These are phyloP conservation scores for Hymenoscyphus fructigenus DNA, from an alignment of 2,329 filamentous ascomycete species.

Conservation along the genomic window DNA sequence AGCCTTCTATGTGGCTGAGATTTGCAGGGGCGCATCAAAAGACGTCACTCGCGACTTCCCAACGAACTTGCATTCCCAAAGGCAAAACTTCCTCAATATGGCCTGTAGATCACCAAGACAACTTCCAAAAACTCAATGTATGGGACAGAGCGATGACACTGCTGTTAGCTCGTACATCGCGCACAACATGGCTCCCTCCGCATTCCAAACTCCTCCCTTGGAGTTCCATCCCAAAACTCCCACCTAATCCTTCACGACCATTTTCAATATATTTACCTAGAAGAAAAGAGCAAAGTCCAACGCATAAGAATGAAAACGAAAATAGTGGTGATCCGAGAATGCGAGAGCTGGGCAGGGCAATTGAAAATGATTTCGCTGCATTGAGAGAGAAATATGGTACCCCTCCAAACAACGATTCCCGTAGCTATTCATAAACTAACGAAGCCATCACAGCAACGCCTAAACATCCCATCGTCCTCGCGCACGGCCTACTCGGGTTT, in stretches of 20 bases:
- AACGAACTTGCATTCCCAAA: slow-evolving; percentile 18
- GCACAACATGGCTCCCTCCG: slow-evolving; percentile 29
- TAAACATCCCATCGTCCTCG: slow-evolving; percentile 62
- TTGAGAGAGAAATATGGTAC: slow-evolving; percentile 57
- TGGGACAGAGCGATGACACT: slow-evolving; percentile 30
- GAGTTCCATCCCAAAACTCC: slow-evolving; percentile 3
- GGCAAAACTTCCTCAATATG: slow-evolving; percentile 21
- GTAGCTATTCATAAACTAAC: background rate
- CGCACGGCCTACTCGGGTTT: slow-evolving; percentile 65
- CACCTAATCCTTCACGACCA: background rate
- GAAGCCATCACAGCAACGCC: slow-evolving; percentile 44
- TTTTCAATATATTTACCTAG: slow-evolving; percentile 11
- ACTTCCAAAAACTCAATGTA: slow-evolving; percentile 28
- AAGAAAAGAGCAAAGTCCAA: background rate
- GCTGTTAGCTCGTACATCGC: slow-evolving; percentile 29
- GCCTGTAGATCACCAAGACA: slow-evolving; percentile 8
- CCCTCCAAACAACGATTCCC: background rate
- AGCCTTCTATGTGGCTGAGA: background rate
- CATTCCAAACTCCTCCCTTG: slow-evolving; percentile 15
- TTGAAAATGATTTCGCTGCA: slow-evolving; percentile 61
- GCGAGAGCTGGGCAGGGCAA: slow-evolving; percentile 50
- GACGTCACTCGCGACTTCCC: slow-evolving; percentile 31
- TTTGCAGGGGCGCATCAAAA: slow-evolving; percentile 7
- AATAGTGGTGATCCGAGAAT: slow-evolving; percentile 46
- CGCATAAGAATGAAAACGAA: slow-evolving; percentile 15